Percentiles rank a stretch among this genome's conserved stretches.
Conservation (phyloP, 2,329 filamentous ascomycete species). For the Pseudogymnoascus sp. region DNA sequence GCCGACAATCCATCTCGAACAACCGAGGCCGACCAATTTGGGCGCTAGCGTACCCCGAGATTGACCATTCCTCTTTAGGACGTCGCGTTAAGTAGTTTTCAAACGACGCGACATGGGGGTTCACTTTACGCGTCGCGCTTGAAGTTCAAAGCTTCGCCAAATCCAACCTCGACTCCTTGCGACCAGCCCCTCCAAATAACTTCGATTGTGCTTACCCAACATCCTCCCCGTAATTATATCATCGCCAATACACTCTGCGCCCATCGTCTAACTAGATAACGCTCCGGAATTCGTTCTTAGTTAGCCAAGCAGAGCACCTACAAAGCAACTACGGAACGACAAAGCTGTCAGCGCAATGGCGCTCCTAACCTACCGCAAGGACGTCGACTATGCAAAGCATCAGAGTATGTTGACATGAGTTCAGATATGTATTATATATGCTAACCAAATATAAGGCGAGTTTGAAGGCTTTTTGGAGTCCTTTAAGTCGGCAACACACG, state of each 20-base stretch:
- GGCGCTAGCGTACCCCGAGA: neutral
- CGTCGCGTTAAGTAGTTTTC: constrained; percentile 4
- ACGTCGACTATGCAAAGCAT: constrained; percentile 83
- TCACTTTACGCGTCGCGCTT: constrained; percentile 9
- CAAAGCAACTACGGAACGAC: constrained; percentile 8
- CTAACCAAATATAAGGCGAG: constrained; percentile 42
- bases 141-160: constrained; percentile 7
- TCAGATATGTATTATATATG: neutral
- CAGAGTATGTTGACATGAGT: constrained; percentile 49
- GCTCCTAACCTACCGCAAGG: constrained; percentile 68
- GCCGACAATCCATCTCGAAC: constrained; percentile 7
- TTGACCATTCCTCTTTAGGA: neutral
- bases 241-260: constrained; percentile 11
- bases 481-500: constrained; percentile 76
- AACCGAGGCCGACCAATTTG: constrained; percentile 4
- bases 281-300: constrained; percentile 9
- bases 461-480: constrained; percentile 82
- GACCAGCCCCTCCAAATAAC: constrained; percentile 4
- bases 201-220: neutral
- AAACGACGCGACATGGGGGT: constrained; percentile 1
- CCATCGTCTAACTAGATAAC: constrained; percentile 17
- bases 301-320: constrained; percentile 6
- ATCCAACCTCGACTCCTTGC: constrained; percentile 4
- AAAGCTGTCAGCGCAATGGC: constrained; percentile 53
- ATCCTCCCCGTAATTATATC: constrained; percentile 1